These are phyloP conservation scores for Sclerospora graminicola DNA, from an alignment of 352 stramenopile genomes.

Conservation along the genomic window DNA sequence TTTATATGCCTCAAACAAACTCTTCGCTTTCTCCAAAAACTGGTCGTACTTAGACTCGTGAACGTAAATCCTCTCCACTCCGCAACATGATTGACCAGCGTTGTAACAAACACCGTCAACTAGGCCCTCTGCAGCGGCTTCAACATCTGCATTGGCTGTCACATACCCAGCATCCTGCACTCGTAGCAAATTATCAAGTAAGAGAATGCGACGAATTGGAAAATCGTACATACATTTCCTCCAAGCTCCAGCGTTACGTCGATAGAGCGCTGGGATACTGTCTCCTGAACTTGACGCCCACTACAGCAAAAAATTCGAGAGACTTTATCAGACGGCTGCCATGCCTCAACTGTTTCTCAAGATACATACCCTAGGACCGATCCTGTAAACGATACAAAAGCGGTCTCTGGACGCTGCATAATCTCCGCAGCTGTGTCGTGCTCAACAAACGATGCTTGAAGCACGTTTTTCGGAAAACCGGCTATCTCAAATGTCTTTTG, in stretches of 20 bases:
- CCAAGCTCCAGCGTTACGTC: conserved; percentile 76
- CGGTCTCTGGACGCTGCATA: conserved; percentile 54
- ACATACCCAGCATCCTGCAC: conserved; percentile 67
- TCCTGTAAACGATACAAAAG: conserved; percentile 78
- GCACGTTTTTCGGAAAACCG: conserved; percentile 51
- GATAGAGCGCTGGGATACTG: conserved; percentile 53
- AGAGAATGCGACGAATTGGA: neutral
- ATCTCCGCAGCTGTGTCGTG: conserved; percentile 57
- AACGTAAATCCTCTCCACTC: conserved; percentile 79
- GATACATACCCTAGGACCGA: conserved; percentile 54
- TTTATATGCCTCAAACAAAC: conserved; percentile 53
- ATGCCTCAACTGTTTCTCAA: neutral
- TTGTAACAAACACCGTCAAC: conserved; percentile 81
- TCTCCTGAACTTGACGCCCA: conserved; percentile 53
- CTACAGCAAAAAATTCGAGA: conserved; percentile 17
- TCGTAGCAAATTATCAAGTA: conserved; percentile 1
- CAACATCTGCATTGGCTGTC: conserved; percentile 50
- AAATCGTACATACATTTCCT: conserved; percentile 40
- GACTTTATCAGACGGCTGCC: conserved; percentile 2
- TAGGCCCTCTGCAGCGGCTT: conserved; percentile 52
- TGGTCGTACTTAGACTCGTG: conserved; percentile 71
- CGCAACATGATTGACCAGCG: conserved; percentile 77
- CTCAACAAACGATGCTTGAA: conserved; percentile 55
- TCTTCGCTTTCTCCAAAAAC: conserved; percentile 58
- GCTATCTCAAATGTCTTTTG: conserved; percentile 57